A percentile compares a stretch with the other conserved stretches of the same genome.
phyloP scores from a whole-genome alignment of 2,329 filamentous ascomycete genomes.

The Talaromyces sp. region DNA sequence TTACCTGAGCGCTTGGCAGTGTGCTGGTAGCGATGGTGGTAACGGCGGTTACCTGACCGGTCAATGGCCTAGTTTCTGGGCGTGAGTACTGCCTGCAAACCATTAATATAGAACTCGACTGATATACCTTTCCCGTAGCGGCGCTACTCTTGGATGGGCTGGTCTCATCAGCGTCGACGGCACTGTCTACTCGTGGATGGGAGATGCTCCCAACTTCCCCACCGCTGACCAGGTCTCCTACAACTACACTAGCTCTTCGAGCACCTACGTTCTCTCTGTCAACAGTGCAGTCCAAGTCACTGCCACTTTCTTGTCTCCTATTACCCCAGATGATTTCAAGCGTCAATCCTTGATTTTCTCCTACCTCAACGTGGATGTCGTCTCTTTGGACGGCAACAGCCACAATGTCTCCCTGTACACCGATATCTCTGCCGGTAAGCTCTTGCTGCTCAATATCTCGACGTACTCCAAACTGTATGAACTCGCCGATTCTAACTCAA shows the following conservation, averaged over 20 bases:
- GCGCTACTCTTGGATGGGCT: slow-evolving; percentile 58
- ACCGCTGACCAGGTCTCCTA: slow-evolving; percentile 55
- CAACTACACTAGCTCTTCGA: slow-evolving; percentile 67
- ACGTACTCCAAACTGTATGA: neutral
- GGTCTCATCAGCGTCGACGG: slow-evolving; percentile 66
- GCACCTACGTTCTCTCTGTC: slow-evolving; percentile 63
- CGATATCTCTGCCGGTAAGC: slow-evolving; percentile 62
- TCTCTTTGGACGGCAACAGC: slow-evolving; percentile 54
- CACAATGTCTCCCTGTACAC: slow-evolving; percentile 68
- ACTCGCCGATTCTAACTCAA: neutral
- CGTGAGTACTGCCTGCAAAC: slow-evolving; percentile 41
- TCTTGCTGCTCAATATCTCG: too few relatives aligned
- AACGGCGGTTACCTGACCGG: slow-evolving; percentile 64
- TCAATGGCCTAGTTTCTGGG: slow-evolving; percentile 65
- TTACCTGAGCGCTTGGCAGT: slow-evolving; percentile 67
- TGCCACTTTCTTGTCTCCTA: slow-evolving; percentile 65
- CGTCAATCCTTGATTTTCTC: slow-evolving; percentile 66
- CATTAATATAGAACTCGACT: neutral
- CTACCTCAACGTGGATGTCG: slow-evolving; percentile 61
- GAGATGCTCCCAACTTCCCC: slow-evolving; percentile 42
- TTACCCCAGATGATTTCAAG: slow-evolving; percentile 60
- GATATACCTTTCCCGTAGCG: slow-evolving; percentile 32
- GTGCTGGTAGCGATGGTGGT: slow-evolving; percentile 55
- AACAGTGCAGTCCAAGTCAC: slow-evolving; percentile 58
- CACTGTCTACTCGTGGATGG: slow-evolving; percentile 62